Evolutionary conservation across 1,284 basidiomycete species (phyloP).

Genomic region (Trichosporon sp.): DNA sequence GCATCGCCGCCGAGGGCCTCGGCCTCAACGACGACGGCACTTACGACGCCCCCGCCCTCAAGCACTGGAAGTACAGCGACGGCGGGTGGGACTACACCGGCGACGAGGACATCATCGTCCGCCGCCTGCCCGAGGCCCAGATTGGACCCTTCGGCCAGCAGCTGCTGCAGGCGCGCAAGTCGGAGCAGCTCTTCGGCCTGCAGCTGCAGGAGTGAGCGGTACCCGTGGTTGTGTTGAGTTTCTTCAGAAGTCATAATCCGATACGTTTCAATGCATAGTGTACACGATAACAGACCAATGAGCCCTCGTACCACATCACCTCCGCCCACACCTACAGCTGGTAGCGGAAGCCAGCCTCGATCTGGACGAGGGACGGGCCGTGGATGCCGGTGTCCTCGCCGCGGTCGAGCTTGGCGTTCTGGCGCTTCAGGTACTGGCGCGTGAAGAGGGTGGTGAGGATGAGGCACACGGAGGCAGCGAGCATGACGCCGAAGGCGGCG

Average conservation of each 20-base stretch:
- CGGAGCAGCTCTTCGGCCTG: background rate
- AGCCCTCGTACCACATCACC: background rate
- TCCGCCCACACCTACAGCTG: slow-evolving; percentile 34
- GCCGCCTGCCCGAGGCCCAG: background rate
- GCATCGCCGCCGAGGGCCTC: background rate
- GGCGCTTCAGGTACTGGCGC: slow-evolving; percentile 36
- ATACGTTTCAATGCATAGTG: background rate
- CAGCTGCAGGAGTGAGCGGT: background rate
- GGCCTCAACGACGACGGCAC: slow-evolving; percentile 1
- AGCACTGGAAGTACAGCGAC: background rate
- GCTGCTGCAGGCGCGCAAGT: background rate
- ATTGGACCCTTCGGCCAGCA: background rate
- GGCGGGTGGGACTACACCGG: slow-evolving; percentile 2
- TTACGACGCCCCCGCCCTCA: slow-evolving; percentile 2
- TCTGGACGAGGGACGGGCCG: slow-evolving; percentile 39
- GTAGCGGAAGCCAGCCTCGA: slow-evolving; percentile 42
- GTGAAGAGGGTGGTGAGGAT: slow-evolving; percentile 28
- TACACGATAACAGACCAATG: background rate
- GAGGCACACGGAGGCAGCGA: slow-evolving; percentile 37
- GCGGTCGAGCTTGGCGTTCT: slow-evolving; percentile 42
- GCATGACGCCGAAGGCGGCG: slow-evolving; percentile 36
- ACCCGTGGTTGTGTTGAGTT: no score
- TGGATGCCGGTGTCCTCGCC: slow-evolving; percentile 36
- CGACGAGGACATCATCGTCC: background rate
- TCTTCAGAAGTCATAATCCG: background rate